Base-by-base conservation (phyloP, 2,329 filamentous ascomycete genomes). In the Ustilaginoidea virens region DNA sequence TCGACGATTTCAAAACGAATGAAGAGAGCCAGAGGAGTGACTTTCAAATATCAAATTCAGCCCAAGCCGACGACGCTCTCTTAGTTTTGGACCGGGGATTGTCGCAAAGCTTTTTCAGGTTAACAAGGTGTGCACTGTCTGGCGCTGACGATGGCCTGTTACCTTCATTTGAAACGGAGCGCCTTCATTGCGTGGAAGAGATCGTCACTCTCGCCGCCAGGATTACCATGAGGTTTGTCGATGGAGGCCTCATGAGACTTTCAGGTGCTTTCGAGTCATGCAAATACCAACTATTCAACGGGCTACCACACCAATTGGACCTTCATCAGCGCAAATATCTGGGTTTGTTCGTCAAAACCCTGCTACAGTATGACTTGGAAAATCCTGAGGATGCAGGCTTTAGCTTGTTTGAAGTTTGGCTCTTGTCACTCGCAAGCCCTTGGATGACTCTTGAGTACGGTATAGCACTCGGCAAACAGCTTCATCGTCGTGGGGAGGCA, bases 391-490 rank as follows among this genome's bases (percentile, higher is more conserved):
- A 63, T 22, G 40, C 62, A 3, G 56, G 52, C 2, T 50, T 56
- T n/a, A 58, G 54, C 7, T 41, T 64, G 7, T 47, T 62, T 4
- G 60, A 65, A 23, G 45, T 71, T n/a, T 73, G 70, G 61, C 39
- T 66, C 23, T 40, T 62, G 13, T 56, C 60, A 6, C 49, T 74
- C 25, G 55, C 61, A 23, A 68, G 67, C 38, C 67, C 70, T 4
- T 48, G 39, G 3, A 41, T 48, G 23, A 56, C 52, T 14, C 36
- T 69, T 10, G 51, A 45, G 5, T 66, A 65, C 36, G 66, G 71
- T 39, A 57, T 59, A 33, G 51, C 54, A 14, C 52, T 74, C 5
- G 66, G 58, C 4, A 52, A 60, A 31, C 48, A 59, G 17, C 45
- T 72, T 27, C 50, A 55, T 33, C 46, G 44, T 5, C 55, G 53